Percentiles rank a stretch among this genome's conserved stretches.
phyloP scores from a whole-genome alignment of 305 asterid genomes.

The Caryopteris hybrid region DNA sequence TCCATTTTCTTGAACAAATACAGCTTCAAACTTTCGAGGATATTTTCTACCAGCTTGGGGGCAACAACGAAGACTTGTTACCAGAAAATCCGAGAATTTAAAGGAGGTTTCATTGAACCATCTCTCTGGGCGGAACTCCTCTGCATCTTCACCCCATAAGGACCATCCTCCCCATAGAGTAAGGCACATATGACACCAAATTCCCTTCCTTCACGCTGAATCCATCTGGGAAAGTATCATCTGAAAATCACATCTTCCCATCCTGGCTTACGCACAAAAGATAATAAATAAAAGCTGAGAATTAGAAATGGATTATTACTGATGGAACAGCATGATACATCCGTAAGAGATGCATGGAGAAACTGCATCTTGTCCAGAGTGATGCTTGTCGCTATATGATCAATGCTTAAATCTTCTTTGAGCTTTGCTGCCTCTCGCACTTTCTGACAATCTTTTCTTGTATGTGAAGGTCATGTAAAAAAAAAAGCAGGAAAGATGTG shows the following conservation, averaged over 20 bases:
- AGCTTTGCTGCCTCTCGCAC: slow-evolving; percentile 30
- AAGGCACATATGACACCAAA: slow-evolving; percentile 43
- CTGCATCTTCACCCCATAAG: slow-evolving; percentile 81
- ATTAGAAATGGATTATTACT: slow-evolving; percentile 37
- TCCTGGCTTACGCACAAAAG: too few relatives aligned
- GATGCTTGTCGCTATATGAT: slow-evolving; percentile 33
- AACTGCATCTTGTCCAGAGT: slow-evolving; percentile 57
- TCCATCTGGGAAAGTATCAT: slow-evolving; percentile 71
- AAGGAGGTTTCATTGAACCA: slow-evolving; percentile 63
- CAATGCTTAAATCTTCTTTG: slow-evolving; percentile 15
- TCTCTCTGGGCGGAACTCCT: slow-evolving; percentile 62
- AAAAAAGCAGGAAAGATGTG: slow-evolving; percentile 75
- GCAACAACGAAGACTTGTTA: too few relatives aligned
- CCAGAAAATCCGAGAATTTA: slow-evolving; percentile 70
- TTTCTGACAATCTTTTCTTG: slow-evolving; percentile 43
- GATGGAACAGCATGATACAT: slow-evolving; percentile 61
- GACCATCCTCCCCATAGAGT: slow-evolving; percentile 76
- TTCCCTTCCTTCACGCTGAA: slow-evolving; percentile 54
- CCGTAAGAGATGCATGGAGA: slow-evolving; percentile 62
- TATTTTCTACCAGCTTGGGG: too few relatives aligned
- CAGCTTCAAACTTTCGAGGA: too few relatives aligned
- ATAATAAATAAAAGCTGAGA: too few relatives aligned
- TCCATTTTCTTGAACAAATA: too few relatives aligned
- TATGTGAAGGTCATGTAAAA: slow-evolving; percentile 52
- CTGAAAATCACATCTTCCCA: slow-evolving; percentile 58